A percentile compares a stretch with the other conserved stretches of the same genome.
These are phyloP conservation scores for Pterocarpus santalinus DNA, from an alignment of 306 rosid species.

Conservation along the genomic window DNA sequence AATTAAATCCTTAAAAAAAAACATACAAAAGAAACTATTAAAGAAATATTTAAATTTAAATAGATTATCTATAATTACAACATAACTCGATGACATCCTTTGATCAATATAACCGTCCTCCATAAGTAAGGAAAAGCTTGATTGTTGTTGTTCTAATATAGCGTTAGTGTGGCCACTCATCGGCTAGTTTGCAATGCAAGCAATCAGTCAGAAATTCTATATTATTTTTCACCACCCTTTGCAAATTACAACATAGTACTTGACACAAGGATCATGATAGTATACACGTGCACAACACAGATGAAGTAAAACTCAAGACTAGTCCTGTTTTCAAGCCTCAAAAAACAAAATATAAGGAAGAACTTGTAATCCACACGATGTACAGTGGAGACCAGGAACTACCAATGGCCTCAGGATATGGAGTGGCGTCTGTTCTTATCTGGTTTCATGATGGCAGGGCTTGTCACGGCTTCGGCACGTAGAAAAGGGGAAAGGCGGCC, in stretches of 20 bases:
- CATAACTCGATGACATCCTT: too few species aligned
- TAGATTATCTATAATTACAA: too few species aligned
- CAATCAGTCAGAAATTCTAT: conserved; percentile 38
- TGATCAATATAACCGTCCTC: too few species aligned
- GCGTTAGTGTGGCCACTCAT: too few species aligned
- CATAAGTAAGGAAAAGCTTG: too few species aligned
- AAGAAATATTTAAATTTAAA: too few species aligned
- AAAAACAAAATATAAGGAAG: conserved; percentile 23
- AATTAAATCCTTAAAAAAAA: too few species aligned
- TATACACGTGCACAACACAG: conserved; percentile 46
- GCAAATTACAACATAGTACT: conserved; percentile 32
- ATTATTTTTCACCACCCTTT: conserved; percentile 25
- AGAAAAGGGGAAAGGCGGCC: conserved; percentile 74
- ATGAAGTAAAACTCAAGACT: conserved; percentile 25
- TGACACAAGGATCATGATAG: conserved; percentile 17
- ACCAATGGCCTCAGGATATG: conserved; percentile 62
- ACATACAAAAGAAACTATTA: too few species aligned
- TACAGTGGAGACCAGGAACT: conserved; percentile 1
- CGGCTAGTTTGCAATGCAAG: not conserved
- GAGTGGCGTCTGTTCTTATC: conserved; percentile 83
- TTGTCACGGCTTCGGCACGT: conserved; percentile 54
- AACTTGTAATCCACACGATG: not conserved
- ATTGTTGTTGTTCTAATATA: too few species aligned
- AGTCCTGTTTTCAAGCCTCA: conserved; percentile 23
- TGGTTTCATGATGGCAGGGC: conserved; percentile 50